Conservation (phyloP, 768 basidiomycete genomes). For the Tulasnella sp. region DNA sequence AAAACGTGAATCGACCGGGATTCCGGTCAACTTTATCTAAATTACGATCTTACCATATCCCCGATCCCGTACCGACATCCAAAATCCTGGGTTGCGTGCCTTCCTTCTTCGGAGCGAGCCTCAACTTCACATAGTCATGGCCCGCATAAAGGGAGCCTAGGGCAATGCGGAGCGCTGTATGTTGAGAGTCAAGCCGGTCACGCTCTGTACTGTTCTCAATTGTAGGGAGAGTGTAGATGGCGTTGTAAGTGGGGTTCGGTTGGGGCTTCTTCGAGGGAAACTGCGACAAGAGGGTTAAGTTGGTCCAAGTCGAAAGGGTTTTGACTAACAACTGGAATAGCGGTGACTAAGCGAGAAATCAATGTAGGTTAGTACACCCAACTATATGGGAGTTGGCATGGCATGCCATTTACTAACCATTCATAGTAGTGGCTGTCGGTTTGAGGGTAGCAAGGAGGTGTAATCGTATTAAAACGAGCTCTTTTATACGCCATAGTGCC, state of each 20-base stretch:
- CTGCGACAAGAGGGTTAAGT: not conserved
- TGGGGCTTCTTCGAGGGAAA: not conserved
- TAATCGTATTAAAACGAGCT: not conserved
- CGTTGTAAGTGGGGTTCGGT: not conserved
- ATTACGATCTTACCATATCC: slow-evolving; percentile 4
- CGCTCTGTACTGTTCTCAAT: not conserved
- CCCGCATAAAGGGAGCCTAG: slow-evolving; percentile 20
- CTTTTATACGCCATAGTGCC: not conserved
- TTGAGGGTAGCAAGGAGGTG: not conserved
- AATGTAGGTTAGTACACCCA: too few species aligned
- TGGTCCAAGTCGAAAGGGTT: not conserved
- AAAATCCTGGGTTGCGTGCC: not conserved
- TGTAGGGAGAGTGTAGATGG: slow-evolving; percentile 4
- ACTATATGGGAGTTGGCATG: not conserved
- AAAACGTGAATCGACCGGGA: not conserved
- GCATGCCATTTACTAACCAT: not conserved
- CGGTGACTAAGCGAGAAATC: not conserved
- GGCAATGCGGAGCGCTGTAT: slow-evolving; percentile 12
- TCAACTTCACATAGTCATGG: not conserved
- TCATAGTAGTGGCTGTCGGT: not conserved
- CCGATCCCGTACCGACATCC: slow-evolving; percentile 18
- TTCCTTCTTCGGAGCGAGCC: not conserved
- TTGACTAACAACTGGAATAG: not conserved
- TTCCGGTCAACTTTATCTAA: not conserved
- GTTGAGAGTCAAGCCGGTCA: slow-evolving; percentile 10